These are phyloP conservation scores for Pleurotus giganteus DNA, from an alignment of 768 basidiomycete species.

Conservation along the genomic window DNA sequence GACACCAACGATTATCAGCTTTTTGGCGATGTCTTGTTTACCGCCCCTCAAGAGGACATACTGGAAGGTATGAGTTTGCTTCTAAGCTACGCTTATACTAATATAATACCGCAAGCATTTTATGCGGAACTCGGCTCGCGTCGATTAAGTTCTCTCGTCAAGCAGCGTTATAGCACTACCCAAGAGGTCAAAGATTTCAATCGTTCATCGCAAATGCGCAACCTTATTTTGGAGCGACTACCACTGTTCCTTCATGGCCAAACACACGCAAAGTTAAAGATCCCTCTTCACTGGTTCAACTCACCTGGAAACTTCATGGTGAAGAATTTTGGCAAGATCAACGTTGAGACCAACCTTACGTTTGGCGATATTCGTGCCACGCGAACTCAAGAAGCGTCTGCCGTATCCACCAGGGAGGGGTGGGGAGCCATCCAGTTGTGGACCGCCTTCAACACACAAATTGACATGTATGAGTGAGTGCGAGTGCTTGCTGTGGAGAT, in stretches of 20 bases:
- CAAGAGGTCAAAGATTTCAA: constrained; percentile 48
- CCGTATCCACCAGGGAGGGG: constrained; percentile 55
- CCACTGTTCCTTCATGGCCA: constrained; percentile 93
- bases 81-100: background rate
- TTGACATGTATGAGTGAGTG: constrained; percentile 92
- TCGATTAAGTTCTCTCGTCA: constrained; percentile 68
- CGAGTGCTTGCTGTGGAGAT: background rate
- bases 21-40: constrained; percentile 74
- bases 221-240: constrained; percentile 76
- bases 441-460: constrained; percentile 68
- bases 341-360: constrained; percentile 58
- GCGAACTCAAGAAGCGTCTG: constrained; percentile 68
- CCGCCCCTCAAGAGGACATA: constrained; percentile 86
- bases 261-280: constrained; percentile 57
- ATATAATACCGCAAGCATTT: constrained; percentile 47
- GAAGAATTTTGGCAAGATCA: constrained; percentile 61
- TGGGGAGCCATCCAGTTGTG: constrained; percentile 70
- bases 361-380: constrained; percentile 48
- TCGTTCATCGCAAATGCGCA: constrained; percentile 48
- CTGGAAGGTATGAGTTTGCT: constrained; percentile 60
- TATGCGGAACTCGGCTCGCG: constrained; percentile 76
- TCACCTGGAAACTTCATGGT: constrained; percentile 66
- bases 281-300: constrained; percentile 68
- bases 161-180: constrained; percentile 70
- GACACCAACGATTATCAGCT: constrained; percentile 78